Conservation (phyloP, 768 basidiomycete species). For the Suillus americanus region DNA sequence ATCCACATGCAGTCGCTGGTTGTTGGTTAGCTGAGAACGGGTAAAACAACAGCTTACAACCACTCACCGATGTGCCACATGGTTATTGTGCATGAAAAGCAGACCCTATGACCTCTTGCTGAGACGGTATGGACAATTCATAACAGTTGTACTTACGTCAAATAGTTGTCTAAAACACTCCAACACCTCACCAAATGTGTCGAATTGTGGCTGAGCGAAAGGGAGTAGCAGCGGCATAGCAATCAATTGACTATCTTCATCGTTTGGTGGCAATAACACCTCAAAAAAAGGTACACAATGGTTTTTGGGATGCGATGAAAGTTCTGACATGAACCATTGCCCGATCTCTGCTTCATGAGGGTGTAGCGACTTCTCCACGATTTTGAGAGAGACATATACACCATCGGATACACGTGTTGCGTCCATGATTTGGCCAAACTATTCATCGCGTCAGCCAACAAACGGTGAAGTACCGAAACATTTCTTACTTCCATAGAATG, state of each 20-base stretch:
- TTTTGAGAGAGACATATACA: slow-evolving; percentile 31
- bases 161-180: slow-evolving; percentile 34
- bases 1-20: slow-evolving; percentile 20
- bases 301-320: slow-evolving; percentile 20
- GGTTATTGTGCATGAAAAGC: slow-evolving; percentile 34
- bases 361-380: slow-evolving; percentile 9
- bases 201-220: slow-evolving; percentile 24
- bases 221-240: slow-evolving; percentile 37
- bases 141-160: slow-evolving; percentile 18
- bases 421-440: slow-evolving; percentile 26
- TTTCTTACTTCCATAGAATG: neutral
- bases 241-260: slow-evolving; percentile 15
- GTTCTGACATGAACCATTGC: slow-evolving; percentile 15
- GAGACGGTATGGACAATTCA: neutral
- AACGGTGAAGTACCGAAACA: neutral
- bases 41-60: too few species aligned
- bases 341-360: slow-evolving; percentile 34
- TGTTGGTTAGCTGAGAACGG: neutral
- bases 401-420: slow-evolving; percentile 30
- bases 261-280: slow-evolving; percentile 14
- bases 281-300: slow-evolving; percentile 37
- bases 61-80: slow-evolving; percentile 16
- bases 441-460: neutral
- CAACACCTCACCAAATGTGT: slow-evolving; percentile 32
- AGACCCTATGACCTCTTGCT: slow-evolving; percentile 22